These are phyloP conservation scores for Cyathus striatus DNA, from an alignment of 768 basidiomycete genomes.

Conservation along the genomic window DNA sequence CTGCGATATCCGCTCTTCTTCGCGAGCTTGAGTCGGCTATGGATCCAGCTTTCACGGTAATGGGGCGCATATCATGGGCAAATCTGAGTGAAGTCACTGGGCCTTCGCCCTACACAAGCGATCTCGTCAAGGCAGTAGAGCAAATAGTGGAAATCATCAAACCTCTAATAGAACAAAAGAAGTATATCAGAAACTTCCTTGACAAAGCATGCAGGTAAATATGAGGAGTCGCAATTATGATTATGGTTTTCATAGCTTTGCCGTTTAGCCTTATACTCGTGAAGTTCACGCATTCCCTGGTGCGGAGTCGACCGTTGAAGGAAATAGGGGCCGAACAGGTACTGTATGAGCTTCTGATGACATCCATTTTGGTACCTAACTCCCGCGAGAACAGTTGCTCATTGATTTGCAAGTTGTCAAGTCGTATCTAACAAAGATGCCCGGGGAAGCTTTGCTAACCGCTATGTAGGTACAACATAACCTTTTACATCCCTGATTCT, in stretches of 20 bases:
- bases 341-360: background rate
- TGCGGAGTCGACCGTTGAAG: constrained; percentile 84
- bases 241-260: background rate
- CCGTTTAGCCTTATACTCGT: constrained; percentile 65
- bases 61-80: constrained; percentile 78
- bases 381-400: constrained; percentile 35
- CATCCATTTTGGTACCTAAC: background rate
- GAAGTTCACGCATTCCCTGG: constrained; percentile 85
- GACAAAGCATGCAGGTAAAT: constrained; percentile 93
- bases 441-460: constrained; percentile 61
- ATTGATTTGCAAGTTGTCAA: constrained; percentile 90
- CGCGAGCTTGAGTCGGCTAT: constrained; percentile 82
- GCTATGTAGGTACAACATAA: constrained; percentile 36
- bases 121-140: constrained; percentile 70
- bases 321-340: constrained; percentile 97
- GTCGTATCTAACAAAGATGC: constrained; percentile 75
- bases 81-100: constrained; percentile 80
- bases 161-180: constrained; percentile 88
- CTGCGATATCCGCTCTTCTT: constrained; percentile 74
- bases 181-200: constrained; percentile 86
- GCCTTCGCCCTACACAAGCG: constrained; percentile 75
- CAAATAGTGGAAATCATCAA: constrained; percentile 74
- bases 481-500: constrained; percentile 1
- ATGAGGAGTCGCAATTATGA: background rate
- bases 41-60: constrained; percentile 72